Evolutionary conservation across 1,139 yeast genomes (phyloP), one percentile per base, ranked within the genome.

Genomic region (Magnusiomyces paraingens): DNA sequence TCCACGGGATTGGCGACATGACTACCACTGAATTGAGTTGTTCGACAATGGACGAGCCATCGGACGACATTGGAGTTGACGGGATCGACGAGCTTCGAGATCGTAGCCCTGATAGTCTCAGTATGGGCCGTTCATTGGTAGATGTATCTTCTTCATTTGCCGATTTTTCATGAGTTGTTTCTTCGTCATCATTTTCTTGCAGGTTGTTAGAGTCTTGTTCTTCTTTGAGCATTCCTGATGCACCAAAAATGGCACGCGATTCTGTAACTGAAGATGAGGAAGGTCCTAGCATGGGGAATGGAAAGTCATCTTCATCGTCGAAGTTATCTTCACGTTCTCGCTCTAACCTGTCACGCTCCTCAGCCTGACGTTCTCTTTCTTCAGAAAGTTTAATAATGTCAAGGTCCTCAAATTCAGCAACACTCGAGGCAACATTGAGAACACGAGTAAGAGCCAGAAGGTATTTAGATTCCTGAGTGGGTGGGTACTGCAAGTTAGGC

Each of bases 401-500:
- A 15, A 55, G 52, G 14, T 51, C 55, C 15, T 58, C 57, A 49
- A 54, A 79, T 57, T 70, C 73, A 1, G 53, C 51, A 0, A 56
- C 49, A 1, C 65, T 55, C 1, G 77, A 70, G 4, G 69, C 59
- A 0, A 75, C 78, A 15, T 65, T 58, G 11, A 70, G 57, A 0
- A 67, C 64, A 18, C 66, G 65, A 35, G 68, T 69, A 21, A 74
- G 50, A 0, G 79, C 79, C 14, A 66, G 61, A 2, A 74, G 57
- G 49, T 67, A 75, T 60, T 73, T 74, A 44, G 69, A 70, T 1
- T 67, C 69, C 36, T 63, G 67, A 21, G 65, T 61, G 1, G 59
- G 61, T 2, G 75, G 58, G 45, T 70, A 70, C 59, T 73, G 74
- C 21, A 72, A 71, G 17, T 58, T 58, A 0, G 84, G 84, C 14